A percentile compares a stretch with the other conserved stretches of the same genome.
These are phyloP conservation scores for Cardamine chenopodiifolia DNA, from an alignment of 345 rosid species.

Conservation along the genomic window DNA sequence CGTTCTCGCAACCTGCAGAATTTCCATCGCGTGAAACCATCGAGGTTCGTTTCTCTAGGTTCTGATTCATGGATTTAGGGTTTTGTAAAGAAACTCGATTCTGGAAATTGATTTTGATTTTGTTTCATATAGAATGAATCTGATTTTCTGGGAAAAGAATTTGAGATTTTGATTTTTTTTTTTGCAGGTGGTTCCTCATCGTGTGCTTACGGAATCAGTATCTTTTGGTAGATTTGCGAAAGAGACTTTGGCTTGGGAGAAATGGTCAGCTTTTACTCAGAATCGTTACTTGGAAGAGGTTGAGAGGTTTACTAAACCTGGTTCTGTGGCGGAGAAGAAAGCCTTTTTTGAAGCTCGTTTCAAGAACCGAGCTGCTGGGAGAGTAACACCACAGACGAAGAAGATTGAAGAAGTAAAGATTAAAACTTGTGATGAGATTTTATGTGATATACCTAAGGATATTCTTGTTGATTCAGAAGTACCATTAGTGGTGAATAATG, in stretches of 20 bases:
- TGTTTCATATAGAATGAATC: neutral
- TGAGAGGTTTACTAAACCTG: constrained; percentile 78
- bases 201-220: constrained; percentile 69
- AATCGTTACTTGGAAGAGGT: constrained; percentile 90
- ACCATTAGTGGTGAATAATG: constrained; percentile 7
- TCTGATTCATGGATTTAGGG: neutral
- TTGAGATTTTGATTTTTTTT: constrained; percentile 7
- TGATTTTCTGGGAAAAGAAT: constrained; percentile 13
- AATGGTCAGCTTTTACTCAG: constrained; percentile 90
- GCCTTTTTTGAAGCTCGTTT: constrained; percentile 90
- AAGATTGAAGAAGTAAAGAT: constrained; percentile 41
- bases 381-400: constrained; percentile 49
- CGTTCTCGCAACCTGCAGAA: constrained; percentile 80
- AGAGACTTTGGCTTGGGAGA: constrained; percentile 86
- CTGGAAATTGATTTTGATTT: neutral
- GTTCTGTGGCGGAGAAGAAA: constrained; percentile 88
- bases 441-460: constrained; percentile 4
- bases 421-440: constrained; percentile 12
- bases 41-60: constrained; percentile 52
- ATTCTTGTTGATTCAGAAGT: constrained; percentile 28
- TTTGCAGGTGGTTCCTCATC: constrained; percentile 63
- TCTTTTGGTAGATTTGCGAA: constrained; percentile 86
- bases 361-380: constrained; percentile 72
- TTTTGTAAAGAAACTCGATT: neutral
- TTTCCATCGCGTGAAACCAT: constrained; percentile 51